Evolutionary conservation across 1,139 yeast genomes (phyloP).

Genomic region (Groenewaldozyma auringiensis): DNA sequence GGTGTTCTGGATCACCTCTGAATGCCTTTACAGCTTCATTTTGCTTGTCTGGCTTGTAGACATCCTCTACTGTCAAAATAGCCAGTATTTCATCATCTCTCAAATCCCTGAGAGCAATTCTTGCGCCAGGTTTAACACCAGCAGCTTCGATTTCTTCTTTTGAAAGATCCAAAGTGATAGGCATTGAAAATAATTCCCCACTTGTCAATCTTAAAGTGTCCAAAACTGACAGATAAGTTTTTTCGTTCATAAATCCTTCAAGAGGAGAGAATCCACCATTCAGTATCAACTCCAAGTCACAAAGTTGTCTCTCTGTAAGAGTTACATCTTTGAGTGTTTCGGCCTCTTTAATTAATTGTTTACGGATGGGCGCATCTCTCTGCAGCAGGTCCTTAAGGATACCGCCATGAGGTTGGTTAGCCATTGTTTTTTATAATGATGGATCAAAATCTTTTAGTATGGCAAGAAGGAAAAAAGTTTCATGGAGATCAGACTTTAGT

Average conservation of each 20-base stretch:
- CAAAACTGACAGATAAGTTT: slow-evolving; percentile 77
- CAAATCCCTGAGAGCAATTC: slow-evolving; percentile 69
- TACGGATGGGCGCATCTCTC: slow-evolving; percentile 63
- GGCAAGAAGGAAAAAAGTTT: too few species aligned
- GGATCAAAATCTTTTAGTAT: too few species aligned
- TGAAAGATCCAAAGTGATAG: slow-evolving; percentile 78
- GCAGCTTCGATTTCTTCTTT: slow-evolving; percentile 42
- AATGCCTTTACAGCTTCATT: slow-evolving; percentile 78
- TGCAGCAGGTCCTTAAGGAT: slow-evolving; percentile 72
- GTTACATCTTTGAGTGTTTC: slow-evolving; percentile 45
- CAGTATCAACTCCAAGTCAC: slow-evolving; percentile 85
- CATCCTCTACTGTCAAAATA: slow-evolving; percentile 67
- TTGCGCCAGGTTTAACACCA: slow-evolving; percentile 45
- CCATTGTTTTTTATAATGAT: slow-evolving; percentile 42
- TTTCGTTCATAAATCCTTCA: slow-evolving; percentile 73
- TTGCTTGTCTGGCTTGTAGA: slow-evolving; percentile 73
- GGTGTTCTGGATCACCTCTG: slow-evolving; percentile 97
- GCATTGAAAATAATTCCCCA: slow-evolving; percentile 87
- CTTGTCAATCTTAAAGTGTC: slow-evolving; percentile 63
- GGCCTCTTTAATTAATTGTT: slow-evolving; percentile 51
- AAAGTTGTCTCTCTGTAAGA: slow-evolving; percentile 80
- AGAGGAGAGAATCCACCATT: slow-evolving; percentile 95
- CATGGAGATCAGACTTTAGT: too few species aligned
- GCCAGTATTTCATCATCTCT: slow-evolving; percentile 80
- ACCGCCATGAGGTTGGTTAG: slow-evolving; percentile 84